phyloP scores from a whole-genome alignment of 2,329 filamentous ascomycete genomes.

The Fonsecaea erecta region DNA sequence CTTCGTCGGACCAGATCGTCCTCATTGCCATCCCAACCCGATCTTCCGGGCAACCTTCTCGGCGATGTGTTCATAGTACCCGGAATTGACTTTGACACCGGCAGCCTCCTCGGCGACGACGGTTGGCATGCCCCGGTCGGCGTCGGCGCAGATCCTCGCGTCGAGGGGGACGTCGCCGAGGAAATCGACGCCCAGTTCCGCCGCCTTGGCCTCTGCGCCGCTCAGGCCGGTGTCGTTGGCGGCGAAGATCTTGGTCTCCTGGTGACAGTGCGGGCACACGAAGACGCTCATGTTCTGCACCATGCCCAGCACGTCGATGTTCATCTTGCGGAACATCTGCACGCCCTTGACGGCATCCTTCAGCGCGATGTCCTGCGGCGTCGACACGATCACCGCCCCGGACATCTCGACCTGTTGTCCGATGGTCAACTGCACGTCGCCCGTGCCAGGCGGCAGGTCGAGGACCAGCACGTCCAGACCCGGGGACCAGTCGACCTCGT shows the following conservation, averaged over 20 bases:
- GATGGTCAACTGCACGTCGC: constrained; percentile 95
- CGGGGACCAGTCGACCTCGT: constrained; percentile 78
- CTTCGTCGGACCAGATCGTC: background rate
- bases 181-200: constrained; percentile 74
- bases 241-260: constrained; percentile 77
- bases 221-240: constrained; percentile 51
- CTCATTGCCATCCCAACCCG: constrained; percentile 48
- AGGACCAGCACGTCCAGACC: constrained; percentile 81
- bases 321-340: constrained; percentile 86
- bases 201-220: constrained; percentile 70
- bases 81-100: constrained; percentile 66
- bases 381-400: constrained; percentile 83
- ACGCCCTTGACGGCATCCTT: constrained; percentile 92
- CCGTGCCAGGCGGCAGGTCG: constrained; percentile 91
- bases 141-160: constrained; percentile 82
- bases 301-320: constrained; percentile 78
- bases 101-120: constrained; percentile 77
- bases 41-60: constrained; percentile 54
- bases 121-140: constrained; percentile 84
- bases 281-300: constrained; percentile 93
- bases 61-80: constrained; percentile 74
- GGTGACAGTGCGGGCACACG: constrained; percentile 75
- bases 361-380: constrained; percentile 88
- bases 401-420: constrained; percentile 91
- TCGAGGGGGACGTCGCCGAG: constrained; percentile 89